Evolutionary conservation across 2,329 filamentous ascomycete species (phyloP), one percentile per base, ranked within the genome.

Genomic region (Leptosphaerulina australis): DNA sequence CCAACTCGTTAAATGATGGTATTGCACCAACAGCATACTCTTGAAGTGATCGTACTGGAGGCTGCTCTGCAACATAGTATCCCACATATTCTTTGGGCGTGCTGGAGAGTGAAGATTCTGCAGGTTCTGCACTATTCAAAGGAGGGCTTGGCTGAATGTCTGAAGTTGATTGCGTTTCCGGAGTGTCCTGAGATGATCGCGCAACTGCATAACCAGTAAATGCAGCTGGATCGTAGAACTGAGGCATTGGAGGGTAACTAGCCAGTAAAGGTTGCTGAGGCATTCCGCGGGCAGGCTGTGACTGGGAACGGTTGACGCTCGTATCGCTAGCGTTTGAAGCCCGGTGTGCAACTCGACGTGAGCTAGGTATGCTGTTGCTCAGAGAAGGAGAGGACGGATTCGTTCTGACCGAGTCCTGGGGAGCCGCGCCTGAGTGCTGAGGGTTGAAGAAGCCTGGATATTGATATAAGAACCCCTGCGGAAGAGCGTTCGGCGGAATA

Each of bases 21-120:
- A 73, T 73, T 26, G 59, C 63, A 15, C 60, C 56, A 12, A 73
- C 70, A 22, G 58, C 59, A 35, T 73, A 73, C 6, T 72, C 69
- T 36, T 70, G 70, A 26, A 77, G 66, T 21, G 74, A 69, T 6
- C 70, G 73, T 22, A 66, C 59, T 36, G 68, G 67, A 37, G 72
- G 71, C 35, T 77, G 75, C 20, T 79, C 76, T 9, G 71, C 73
- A 34, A 80, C 68, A 48, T 76, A 78, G 58, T 81, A 81, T 3
- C 78, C 78, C 10, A 79, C 69, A 56, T 80, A 80, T 51, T 81
- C 78, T 58, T 80, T 79, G 1, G 77, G 76, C 38, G 74, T 71
- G 9, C 71, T 70, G 44, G 67, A 69, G 11, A 72, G 63, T 4
- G 61, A 52, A 11, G 58, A 52, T 15, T 44, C 47, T 2, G 49